Evolutionary conservation across 352 stramenopile genomes (phyloP).

Genomic region (Salisapilia sapeloensis): DNA sequence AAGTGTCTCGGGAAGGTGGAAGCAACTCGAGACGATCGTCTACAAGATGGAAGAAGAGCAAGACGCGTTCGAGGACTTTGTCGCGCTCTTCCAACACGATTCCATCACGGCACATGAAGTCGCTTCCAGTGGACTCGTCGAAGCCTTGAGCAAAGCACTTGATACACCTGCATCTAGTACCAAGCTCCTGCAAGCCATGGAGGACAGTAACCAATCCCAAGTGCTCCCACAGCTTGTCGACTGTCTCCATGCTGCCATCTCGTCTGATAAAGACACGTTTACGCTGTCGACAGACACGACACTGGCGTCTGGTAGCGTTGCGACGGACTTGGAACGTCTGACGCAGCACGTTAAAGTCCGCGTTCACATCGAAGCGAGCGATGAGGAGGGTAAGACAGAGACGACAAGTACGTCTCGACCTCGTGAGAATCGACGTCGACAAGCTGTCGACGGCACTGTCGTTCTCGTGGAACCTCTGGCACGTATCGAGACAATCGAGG

Average conservation of each 20-base stretch:
- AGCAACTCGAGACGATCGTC: constrained; percentile 13
- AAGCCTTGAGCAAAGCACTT: no score
- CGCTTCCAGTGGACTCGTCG: constrained; percentile 30
- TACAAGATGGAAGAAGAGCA: constrained; percentile 7
- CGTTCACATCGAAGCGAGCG: constrained; percentile 32
- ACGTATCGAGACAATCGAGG: constrained; percentile 59
- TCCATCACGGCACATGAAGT: constrained; percentile 46
- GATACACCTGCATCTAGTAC: no score
- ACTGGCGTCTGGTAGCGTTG: constrained; percentile 6
- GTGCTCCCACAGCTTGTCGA: constrained; percentile 14
- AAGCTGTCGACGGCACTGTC: constrained; percentile 37
- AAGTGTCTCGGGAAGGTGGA: no score
- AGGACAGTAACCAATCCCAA: no score
- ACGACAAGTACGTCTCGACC: constrained; percentile 5
- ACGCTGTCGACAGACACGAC: constrained; percentile 8
- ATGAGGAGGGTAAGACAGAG: constrained; percentile 6
- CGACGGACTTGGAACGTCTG: constrained; percentile 37
- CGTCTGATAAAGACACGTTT: constrained; percentile 40
- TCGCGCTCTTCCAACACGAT: no score
- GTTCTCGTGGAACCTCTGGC: constrained; percentile 61
- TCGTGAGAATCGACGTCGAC: constrained; percentile 13
- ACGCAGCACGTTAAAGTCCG: constrained; percentile 59
- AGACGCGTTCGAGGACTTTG: no score
- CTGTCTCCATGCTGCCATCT: constrained; percentile 40
- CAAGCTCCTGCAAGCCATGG: no score